These are phyloP conservation scores for Kazachstania taianensis DNA, from an alignment of 805 yeast species.

Conservation along the genomic window DNA sequence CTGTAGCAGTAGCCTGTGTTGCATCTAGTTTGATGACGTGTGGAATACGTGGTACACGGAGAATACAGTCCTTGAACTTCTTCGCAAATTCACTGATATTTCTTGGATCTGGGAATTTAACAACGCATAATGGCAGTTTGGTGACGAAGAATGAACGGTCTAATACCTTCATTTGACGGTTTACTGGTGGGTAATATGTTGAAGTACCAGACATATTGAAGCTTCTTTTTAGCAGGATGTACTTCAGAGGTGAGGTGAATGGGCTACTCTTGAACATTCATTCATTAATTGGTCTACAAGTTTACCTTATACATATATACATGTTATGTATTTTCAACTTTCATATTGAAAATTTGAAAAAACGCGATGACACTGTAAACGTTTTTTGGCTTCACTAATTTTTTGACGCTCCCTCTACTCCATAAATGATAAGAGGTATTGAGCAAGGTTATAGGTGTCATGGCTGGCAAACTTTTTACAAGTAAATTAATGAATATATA, in stretches of 20 bases:
- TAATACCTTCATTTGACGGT: conserved; percentile 52
- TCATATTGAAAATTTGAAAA: background rate
- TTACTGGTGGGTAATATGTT: conserved; percentile 50
- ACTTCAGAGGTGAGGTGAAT: too few relatives aligned
- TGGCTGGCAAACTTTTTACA: background rate
- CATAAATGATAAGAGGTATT: background rate
- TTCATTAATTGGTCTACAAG: background rate
- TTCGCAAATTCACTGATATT: conserved; percentile 54
- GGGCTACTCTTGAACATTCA: too few relatives aligned
- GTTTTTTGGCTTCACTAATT: background rate
- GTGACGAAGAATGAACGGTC: conserved; percentile 57
- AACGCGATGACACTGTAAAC: background rate
- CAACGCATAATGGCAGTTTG: conserved; percentile 53
- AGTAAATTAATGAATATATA: background rate
- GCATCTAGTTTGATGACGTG: conserved; percentile 44
- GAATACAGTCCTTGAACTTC: conserved; percentile 45
- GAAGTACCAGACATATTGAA: too few relatives aligned
- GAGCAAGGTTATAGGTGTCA: background rate
- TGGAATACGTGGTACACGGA: conserved; percentile 60
- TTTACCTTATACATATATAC: too few relatives aligned
- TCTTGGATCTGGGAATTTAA: conserved; percentile 58
- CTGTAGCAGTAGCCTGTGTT: conserved; percentile 7
- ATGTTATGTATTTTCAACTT: background rate
- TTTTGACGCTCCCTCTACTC: background rate
- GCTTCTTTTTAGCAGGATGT: too few relatives aligned